Evolutionary conservation across 768 basidiomycete genomes (phyloP).

Genomic region (Hypholoma fasciculare): DNA sequence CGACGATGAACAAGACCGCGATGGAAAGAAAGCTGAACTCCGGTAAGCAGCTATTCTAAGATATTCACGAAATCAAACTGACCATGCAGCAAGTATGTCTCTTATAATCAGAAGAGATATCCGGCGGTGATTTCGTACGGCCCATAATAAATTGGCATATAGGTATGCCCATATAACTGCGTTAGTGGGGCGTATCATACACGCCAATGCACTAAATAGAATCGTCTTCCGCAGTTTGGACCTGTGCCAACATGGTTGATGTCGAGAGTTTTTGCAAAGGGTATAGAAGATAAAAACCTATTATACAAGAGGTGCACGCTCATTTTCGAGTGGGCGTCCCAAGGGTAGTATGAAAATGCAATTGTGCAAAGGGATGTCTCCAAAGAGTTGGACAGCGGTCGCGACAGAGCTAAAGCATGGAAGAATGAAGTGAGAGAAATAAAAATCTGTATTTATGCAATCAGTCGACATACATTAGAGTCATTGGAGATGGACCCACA

Average conservation of each 20-base stretch:
- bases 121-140: slow-evolving; percentile 35
- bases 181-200: slow-evolving; percentile 87
- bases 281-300: slow-evolving; percentile 23
- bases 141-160: slow-evolving; percentile 57
- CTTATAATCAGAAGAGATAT: slow-evolving; percentile 32
- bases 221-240: slow-evolving; percentile 38
- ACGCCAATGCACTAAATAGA: slow-evolving; percentile 71
- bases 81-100: slow-evolving; percentile 50
- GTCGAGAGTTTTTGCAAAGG: neutral
- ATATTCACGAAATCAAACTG: slow-evolving; percentile 11
- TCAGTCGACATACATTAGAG: neutral
- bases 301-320: slow-evolving; percentile 40
- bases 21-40: slow-evolving; percentile 24
- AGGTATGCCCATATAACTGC: slow-evolving; percentile 83
- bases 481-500: slow-evolving; percentile 47
- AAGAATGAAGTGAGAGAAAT: slow-evolving; percentile 87
- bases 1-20: slow-evolving; percentile 44
- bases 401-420: slow-evolving; percentile 78
- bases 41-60: neutral
- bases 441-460: slow-evolving; percentile 51
- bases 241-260: slow-evolving; percentile 20
- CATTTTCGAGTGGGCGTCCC: slow-evolving; percentile 44
- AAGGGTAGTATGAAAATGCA: slow-evolving; percentile 79
- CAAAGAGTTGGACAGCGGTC: slow-evolving; percentile 90
- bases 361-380: slow-evolving; percentile 84